phyloP scores from a whole-genome alignment of 352 stramenopile species.

The Phytophthora pini region DNA sequence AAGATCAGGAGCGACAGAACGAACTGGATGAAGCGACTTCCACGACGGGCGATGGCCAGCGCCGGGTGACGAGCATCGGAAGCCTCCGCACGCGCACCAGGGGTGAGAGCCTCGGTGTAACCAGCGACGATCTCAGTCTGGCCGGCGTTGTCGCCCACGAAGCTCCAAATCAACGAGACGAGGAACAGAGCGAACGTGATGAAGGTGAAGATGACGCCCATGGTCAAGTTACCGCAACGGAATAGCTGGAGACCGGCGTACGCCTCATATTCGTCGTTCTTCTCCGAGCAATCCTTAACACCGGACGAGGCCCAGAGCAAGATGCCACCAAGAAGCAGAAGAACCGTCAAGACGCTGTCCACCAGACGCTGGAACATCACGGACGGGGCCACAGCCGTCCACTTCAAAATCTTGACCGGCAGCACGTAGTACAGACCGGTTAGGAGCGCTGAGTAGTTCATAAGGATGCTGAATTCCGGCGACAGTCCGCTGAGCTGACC shows the following conservation, averaged over 20 bases:
- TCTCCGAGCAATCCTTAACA: slow-evolving; percentile 39
- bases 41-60: slow-evolving; percentile 25
- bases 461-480: slow-evolving; percentile 46
- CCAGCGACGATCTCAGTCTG: slow-evolving; percentile 9
- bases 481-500: slow-evolving; percentile 25
- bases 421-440: slow-evolving; percentile 81
- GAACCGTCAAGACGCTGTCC: slow-evolving; percentile 18
- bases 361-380: slow-evolving; percentile 29
- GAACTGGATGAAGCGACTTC: slow-evolving; percentile 34
- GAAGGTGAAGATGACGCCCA: slow-evolving; percentile 37
- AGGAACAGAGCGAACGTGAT: slow-evolving; percentile 32
- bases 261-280: slow-evolving; percentile 29
- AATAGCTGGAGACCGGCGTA: slow-evolving; percentile 27
- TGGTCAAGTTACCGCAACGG: slow-evolving; percentile 35
- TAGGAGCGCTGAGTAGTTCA: slow-evolving; percentile 64
- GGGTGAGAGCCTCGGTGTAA: slow-evolving; percentile 19
- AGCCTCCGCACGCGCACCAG: slow-evolving; percentile 14
- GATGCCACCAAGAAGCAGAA: slow-evolving; percentile 28
- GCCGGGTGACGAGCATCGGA: slow-evolving; percentile 28
- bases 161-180: slow-evolving; percentile 29
- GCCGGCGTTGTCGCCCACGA: slow-evolving; percentile 18
- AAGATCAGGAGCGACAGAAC: slow-evolving; percentile 35
- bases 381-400: slow-evolving; percentile 25
- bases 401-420: slow-evolving; percentile 73
- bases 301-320: slow-evolving; percentile 39